phyloP scores from a whole-genome alignment of 1,284 basidiomycete species.

The Tilletia walkeri region DNA sequence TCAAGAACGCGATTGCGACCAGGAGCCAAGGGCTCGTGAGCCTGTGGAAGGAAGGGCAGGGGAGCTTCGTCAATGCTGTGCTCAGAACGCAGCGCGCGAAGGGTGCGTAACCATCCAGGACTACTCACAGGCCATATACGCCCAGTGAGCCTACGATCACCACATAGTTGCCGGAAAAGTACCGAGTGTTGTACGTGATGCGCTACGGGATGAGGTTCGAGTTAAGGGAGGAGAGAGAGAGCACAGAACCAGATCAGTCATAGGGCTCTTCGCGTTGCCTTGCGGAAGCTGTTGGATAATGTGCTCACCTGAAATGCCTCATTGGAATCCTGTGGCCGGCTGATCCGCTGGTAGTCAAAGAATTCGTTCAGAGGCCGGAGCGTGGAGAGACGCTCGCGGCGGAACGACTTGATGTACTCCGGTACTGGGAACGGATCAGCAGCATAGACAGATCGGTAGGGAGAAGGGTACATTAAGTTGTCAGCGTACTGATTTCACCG shows the following conservation, averaged over 20 bases:
- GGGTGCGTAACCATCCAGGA: too few relatives aligned
- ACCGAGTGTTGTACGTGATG: constrained; percentile 82
- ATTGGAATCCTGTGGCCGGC: constrained; percentile 67
- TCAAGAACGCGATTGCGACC: constrained; percentile 79
- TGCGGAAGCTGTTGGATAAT: constrained; percentile 18
- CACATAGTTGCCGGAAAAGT: constrained; percentile 69
- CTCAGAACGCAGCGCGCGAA: not conserved
- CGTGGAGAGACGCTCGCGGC: constrained; percentile 78
- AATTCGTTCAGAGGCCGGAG: constrained; percentile 67
- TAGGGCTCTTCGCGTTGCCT: constrained; percentile 25
- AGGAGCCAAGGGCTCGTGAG: constrained; percentile 79
- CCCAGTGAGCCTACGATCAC: constrained; percentile 76
- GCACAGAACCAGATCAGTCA: not conserved
- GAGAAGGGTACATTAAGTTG: too few relatives aligned
- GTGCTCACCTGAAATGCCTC: constrained; percentile 58
- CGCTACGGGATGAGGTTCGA: constrained; percentile 56
- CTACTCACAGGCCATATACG: constrained; percentile 80
- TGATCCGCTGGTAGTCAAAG: constrained; percentile 84
- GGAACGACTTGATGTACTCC: constrained; percentile 36
- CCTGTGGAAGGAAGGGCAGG: not conserved
- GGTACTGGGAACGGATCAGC: constrained; percentile 28
- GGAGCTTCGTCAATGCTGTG: not conserved
- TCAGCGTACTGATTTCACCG: too few relatives aligned
- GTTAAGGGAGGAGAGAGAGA: not conserved
- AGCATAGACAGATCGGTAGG: too few relatives aligned